phyloP scores from a whole-genome alignment of 192 early-diverging fungal genomes.

The Backusella psychrophila region DNA sequence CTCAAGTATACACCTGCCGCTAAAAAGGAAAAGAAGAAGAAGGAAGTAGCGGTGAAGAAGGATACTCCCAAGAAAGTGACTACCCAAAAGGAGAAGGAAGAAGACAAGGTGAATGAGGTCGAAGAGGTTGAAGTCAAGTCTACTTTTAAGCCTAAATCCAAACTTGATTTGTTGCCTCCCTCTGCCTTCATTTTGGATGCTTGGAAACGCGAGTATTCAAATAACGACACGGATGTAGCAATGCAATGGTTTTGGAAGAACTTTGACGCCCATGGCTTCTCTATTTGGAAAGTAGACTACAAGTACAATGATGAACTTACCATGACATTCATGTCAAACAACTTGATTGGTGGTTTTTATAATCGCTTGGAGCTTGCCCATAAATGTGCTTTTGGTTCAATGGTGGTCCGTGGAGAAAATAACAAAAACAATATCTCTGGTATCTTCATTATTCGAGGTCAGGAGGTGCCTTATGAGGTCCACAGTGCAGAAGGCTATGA shows the following conservation, averaged over 20 bases:
- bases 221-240: conserved; percentile 89
- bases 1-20: not conserved
- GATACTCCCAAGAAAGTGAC: not conserved
- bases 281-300: conserved; percentile 90
- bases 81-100: conserved; percentile 25
- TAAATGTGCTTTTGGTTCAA: conserved; percentile 92
- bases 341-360: conserved; percentile 92
- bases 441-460: conserved; percentile 92
- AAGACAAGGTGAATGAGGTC: conserved; percentile 43
- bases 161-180: conserved; percentile 82
- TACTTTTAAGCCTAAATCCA: conserved; percentile 88
- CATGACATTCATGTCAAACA: conserved; percentile 87
- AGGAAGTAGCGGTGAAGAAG: not conserved
- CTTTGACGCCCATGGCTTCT: conserved; percentile 83
- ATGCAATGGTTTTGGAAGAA: conserved; percentile 94
- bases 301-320: conserved; percentile 95
- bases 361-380: conserved; percentile 87
- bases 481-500: conserved; percentile 85
- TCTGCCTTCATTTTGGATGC: conserved; percentile 82
- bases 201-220: conserved; percentile 98
- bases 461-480: conserved; percentile 71
- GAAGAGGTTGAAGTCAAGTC: conserved; percentile 62
- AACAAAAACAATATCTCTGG: conserved; percentile 88
- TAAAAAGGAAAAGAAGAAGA: not conserved
- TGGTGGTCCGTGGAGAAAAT: conserved; percentile 81